Percentiles rank a stretch among this genome's conserved stretches.
Conservation (phyloP, 495 filamentous ascomycete species). For the Aspergillus ostianus region DNA sequence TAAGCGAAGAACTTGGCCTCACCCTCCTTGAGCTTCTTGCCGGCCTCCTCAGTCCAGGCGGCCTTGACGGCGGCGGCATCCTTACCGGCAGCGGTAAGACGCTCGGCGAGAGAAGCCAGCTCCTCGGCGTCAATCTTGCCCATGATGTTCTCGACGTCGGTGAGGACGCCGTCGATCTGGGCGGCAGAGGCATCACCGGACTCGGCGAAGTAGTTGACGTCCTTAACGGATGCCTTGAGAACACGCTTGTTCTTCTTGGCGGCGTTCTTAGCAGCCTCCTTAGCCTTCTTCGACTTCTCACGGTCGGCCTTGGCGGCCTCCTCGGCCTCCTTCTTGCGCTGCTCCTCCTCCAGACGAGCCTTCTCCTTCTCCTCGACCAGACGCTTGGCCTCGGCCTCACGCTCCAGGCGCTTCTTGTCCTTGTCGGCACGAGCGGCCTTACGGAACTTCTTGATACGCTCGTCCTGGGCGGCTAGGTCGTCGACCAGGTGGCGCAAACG, state of each 20-base stretch:
- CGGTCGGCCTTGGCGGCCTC: slow-evolving; percentile 78
- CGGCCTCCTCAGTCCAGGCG: slow-evolving; percentile 67
- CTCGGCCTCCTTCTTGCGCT: slow-evolving; percentile 76
- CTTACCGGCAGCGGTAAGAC: slow-evolving; percentile 61
- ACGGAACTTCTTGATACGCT: slow-evolving; percentile 95
- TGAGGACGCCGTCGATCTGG: slow-evolving; percentile 77
- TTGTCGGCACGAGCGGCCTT: slow-evolving; percentile 87
- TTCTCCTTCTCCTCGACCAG: slow-evolving; percentile 74
- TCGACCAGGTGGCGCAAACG: slow-evolving; percentile 88
- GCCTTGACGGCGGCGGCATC: slow-evolving; percentile 61
- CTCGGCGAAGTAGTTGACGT: slow-evolving; percentile 80
- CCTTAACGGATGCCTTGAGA: slow-evolving; percentile 86
- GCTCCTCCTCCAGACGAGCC: slow-evolving; percentile 74
- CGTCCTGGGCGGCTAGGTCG: slow-evolving; percentile 74
- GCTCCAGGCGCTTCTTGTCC: slow-evolving; percentile 88
- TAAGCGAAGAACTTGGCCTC: slow-evolving; percentile 57
- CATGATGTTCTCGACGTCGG: slow-evolving; percentile 85
- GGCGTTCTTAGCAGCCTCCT: slow-evolving; percentile 95
- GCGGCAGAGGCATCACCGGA: slow-evolving; percentile 62
- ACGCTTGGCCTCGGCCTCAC: slow-evolving; percentile 87
- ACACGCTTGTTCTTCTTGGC: slow-evolving; percentile 99
- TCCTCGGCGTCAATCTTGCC: slow-evolving; percentile 86
- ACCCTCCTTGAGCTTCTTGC: slow-evolving; percentile 80
- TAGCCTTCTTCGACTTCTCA: slow-evolving; percentile 89
- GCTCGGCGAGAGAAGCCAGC: slow-evolving; percentile 72